Percentiles rank a stretch among this genome's conserved stretches.
phyloP scores from a whole-genome alignment of 2,329 filamentous ascomycete genomes.

The Sarocladium strictum region DNA sequence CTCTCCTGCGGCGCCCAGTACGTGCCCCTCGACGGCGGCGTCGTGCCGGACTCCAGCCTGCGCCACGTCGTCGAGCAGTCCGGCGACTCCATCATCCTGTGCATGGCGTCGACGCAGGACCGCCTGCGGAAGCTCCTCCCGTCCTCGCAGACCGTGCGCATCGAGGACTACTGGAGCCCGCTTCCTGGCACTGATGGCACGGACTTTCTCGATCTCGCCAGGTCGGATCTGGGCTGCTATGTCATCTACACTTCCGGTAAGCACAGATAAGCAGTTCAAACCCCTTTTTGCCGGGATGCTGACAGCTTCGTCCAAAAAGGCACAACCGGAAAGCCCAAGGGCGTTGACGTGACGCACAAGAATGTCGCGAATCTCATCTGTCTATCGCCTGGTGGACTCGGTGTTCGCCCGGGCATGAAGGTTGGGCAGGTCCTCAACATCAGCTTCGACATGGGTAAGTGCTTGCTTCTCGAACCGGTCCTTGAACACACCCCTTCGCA shows the following conservation, averaged over 20 bases:
- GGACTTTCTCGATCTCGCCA: constrained; percentile 25
- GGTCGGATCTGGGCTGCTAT: constrained; percentile 34
- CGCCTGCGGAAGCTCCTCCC: constrained; percentile 24
- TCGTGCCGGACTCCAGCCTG: constrained; percentile 42
- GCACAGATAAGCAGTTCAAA: constrained; percentile 4
- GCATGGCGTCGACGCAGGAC: constrained; percentile 32
- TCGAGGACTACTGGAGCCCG: constrained; percentile 19
- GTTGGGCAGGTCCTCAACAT: constrained; percentile 53
- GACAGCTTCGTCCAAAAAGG: constrained; percentile 25
- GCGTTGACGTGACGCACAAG: constrained; percentile 50
- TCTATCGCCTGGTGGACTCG: constrained; percentile 43
- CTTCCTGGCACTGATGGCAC: constrained; percentile 6
- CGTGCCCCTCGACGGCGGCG: constrained; percentile 51
- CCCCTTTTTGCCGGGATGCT: neutral
- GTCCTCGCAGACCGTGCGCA: constrained; percentile 17
- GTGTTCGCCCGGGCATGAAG: constrained; percentile 40
- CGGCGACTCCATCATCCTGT: constrained; percentile 38
- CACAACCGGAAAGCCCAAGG: constrained; percentile 53
- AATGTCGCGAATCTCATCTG: constrained; percentile 50
- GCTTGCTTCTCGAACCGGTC: neutral
- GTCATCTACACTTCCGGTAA: constrained; percentile 50
- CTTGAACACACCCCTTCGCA: too few relatives aligned
- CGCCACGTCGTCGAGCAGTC: constrained; percentile 43
- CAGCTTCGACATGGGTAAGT: constrained; percentile 56
- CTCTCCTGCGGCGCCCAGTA: constrained; percentile 54